These are phyloP conservation scores for Dipteronia dyeriana DNA, from an alignment of 345 rosid species.

Conservation along the genomic window DNA sequence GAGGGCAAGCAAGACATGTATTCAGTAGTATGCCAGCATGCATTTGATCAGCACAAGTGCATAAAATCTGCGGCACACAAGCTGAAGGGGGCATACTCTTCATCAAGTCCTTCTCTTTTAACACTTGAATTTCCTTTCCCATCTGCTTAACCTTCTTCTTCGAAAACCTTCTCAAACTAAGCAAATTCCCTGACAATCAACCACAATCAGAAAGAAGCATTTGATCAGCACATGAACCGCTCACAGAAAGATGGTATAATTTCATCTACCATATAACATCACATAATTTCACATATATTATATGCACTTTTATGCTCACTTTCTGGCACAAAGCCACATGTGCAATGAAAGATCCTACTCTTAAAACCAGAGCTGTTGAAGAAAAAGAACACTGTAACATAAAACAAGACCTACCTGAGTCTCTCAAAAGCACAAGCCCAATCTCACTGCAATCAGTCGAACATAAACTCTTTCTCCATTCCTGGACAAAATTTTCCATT, in stretches of 20 bases:
- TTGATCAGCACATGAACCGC: slow-evolving; percentile 12
- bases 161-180: slow-evolving; percentile 83
- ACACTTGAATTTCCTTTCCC: slow-evolving; percentile 87
- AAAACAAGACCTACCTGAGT: slow-evolving; percentile 50
- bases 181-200: slow-evolving; percentile 51
- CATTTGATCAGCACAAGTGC: slow-evolving; percentile 65
- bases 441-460: slow-evolving; percentile 88
- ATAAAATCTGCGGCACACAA: slow-evolving; percentile 67
- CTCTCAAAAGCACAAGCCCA: slow-evolving; percentile 69
- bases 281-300: neutral
- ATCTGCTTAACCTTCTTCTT: slow-evolving; percentile 73
- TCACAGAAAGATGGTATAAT: neutral
- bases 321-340: slow-evolving; percentile 4
- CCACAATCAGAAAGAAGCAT: slow-evolving; percentile 13
- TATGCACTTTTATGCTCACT: slow-evolving; percentile 1
- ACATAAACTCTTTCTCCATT: slow-evolving; percentile 76
- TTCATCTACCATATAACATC: neutral
- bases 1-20: slow-evolving; percentile 73
- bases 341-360: slow-evolving; percentile 1
- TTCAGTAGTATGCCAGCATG: slow-evolving; percentile 74
- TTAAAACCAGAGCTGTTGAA: neutral
- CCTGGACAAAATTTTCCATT: slow-evolving; percentile 43
- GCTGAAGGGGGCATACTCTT: slow-evolving; percentile 57
- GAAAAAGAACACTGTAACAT: neutral
- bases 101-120: slow-evolving; percentile 80